Base-by-base conservation (phyloP, 2,329 filamentous ascomycete genomes). In the Microdochium trichocladiopsis region DNA sequence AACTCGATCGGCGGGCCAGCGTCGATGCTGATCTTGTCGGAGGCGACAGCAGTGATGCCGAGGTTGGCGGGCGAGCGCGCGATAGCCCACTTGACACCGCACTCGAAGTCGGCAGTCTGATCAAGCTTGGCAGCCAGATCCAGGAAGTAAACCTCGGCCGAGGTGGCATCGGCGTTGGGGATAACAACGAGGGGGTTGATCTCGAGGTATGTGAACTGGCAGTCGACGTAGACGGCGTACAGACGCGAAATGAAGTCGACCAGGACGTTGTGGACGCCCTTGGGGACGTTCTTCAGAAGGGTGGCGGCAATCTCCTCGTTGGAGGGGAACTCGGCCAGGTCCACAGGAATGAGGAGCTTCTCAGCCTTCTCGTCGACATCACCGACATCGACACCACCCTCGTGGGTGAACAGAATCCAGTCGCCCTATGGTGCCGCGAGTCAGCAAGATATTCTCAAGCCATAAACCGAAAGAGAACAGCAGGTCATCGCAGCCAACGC, bases 151-250 rank as follows among this genome's bases (percentile, higher is more conserved):
- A 99, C 94, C 43, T 91, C 87, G 53, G 94, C 94, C 54, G 91
- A 96, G 61, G 93, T 97, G 69, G 83, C 88, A 64, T 92, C 86
- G 61, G 83, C 87, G 73, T 97, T 97, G 72, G 94, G 94, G 66
- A 99, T 93, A 70, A 96, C 94, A 57, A 99, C 94, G 59, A 99
- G 80, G 63, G 94, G 94, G 85, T 99, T 99, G 82, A 99, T 99
- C 77, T 99, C 94, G 64, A 99, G 90, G 80, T 99, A 99, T 68
- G 94, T 97, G 84, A 99, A 99, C 76, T 99, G 94, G 84, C 90
- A 95, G 81, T 99, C 94, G 60, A 97, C 94, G 69, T 97, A 99
- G 77, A 99, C 94, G 64, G 93, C 94, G 71, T 99, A 99, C 61
- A 99, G 82, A 65, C 94, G 87, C 67, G 90, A 90, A 78, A 99